Percentiles rank a stretch among this genome's conserved stretches.
Conservation (phyloP, 441 rosid genomes). For the Syzygium malaccense region DNA sequence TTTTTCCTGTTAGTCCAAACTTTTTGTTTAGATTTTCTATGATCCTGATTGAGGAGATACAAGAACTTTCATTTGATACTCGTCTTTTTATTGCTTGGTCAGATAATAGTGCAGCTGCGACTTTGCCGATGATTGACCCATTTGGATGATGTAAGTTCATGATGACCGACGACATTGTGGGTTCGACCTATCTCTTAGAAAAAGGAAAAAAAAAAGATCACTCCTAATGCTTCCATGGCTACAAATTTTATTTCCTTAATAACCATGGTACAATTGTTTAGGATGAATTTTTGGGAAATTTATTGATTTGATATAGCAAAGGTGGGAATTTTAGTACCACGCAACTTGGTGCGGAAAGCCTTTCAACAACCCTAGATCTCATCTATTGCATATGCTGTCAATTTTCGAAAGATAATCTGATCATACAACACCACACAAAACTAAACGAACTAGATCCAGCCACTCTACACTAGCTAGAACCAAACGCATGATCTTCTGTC, state of each 20-base stretch:
- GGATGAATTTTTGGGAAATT: not conserved
- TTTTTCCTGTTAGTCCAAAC: not conserved
- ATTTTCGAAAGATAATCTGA: not conserved
- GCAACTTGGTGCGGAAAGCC: not conserved
- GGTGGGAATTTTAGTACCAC: not conserved
- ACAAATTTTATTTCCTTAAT: not conserved
- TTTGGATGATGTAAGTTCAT: not conserved
- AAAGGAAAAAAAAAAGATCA: not conserved
- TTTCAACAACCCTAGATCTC: not conserved
- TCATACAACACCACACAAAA: not conserved
- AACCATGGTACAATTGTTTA: not conserved
- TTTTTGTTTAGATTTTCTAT: not conserved
- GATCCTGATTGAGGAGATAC: not conserved
- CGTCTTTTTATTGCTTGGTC: not conserved
- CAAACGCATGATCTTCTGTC: not conserved
- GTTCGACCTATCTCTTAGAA: not conserved
- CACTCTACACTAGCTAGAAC: not conserved
- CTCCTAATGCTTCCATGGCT: not conserved
- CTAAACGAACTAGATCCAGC: not conserved
- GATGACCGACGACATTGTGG: fast-evolving
- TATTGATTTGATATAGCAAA: not conserved
- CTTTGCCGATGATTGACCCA: not conserved
- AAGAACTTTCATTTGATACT: not conserved
- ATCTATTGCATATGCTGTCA: not conserved
- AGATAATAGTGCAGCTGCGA: not conserved